Conservation (phyloP, 371 early-diverging fungal genomes). For the Syncephalis fuscata region DNA sequence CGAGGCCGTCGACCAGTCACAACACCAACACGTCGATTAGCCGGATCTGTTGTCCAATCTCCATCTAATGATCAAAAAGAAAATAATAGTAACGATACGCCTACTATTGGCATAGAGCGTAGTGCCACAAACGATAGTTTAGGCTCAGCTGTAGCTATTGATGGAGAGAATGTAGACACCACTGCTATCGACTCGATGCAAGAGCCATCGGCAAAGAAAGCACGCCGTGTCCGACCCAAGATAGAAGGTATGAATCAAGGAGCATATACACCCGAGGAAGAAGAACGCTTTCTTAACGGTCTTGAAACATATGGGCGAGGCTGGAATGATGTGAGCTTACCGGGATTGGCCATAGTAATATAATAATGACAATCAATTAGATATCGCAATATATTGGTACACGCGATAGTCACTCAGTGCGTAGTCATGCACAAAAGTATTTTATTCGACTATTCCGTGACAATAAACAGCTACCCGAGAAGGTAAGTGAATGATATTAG, state of each 20-base stretch:
- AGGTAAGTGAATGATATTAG: conserved; percentile 17
- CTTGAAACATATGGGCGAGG: conserved; percentile 65
- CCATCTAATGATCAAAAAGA: not conserved
- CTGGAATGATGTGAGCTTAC: conserved; percentile 39
- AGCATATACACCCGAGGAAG: conserved; percentile 61
- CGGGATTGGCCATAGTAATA: not conserved
- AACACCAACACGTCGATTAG: not conserved
- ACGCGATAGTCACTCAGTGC: conserved; percentile 62
- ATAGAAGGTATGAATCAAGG: conserved; percentile 45
- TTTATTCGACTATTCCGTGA: conserved; percentile 78
- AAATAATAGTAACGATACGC: conserved; percentile 1
- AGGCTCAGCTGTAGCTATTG: not conserved
- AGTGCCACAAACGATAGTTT: too few relatives aligned
- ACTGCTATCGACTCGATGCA: conserved; percentile 1
- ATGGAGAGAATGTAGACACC: not conserved
- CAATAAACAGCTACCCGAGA: conserved; percentile 55
- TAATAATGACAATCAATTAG: conserved; percentile 14
- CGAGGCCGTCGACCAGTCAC: conserved; percentile 7
- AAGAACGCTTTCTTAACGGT: conserved; percentile 51
- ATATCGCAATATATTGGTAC: conserved; percentile 54
- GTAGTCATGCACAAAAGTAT: conserved; percentile 82
- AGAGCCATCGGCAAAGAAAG: not conserved
- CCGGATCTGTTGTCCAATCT: not conserved
- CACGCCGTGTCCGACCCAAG: not conserved
- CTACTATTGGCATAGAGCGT: not conserved